A percentile compares a stretch with the other conserved stretches of the same genome.
These are phyloP conservation scores for Balamuthia mandrillaris DNA, from an alignment of 208 protist genomes.

Conservation along the genomic window DNA sequence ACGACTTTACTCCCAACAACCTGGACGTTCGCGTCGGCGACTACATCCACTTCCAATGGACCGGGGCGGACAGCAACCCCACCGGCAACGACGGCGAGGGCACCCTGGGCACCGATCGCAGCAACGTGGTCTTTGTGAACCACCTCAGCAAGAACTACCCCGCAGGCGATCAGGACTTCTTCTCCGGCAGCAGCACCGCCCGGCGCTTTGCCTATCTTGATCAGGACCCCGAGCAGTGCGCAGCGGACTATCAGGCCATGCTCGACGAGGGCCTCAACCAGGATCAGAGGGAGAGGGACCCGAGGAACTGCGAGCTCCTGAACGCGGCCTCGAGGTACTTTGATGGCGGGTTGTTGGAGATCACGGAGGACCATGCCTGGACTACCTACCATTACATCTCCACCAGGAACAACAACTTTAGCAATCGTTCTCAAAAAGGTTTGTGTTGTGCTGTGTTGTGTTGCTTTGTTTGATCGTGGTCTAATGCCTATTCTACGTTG, in stretches of 20 bases:
- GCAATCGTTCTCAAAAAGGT: constrained; percentile 73
- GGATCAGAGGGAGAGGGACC: constrained; percentile 38
- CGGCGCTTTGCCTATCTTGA: neutral
- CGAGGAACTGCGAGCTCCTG: constrained; percentile 56
- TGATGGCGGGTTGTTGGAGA: constrained; percentile 43
- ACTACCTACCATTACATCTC: constrained; percentile 68
- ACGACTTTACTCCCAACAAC: constrained; percentile 70
- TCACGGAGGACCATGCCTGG: neutral
- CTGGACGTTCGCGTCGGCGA: constrained; percentile 63
- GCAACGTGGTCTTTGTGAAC: constrained; percentile 70
- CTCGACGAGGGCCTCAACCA: constrained; percentile 20
- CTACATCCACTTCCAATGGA: constrained; percentile 80
- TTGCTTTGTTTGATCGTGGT: too few species aligned
- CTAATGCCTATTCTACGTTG: too few species aligned
- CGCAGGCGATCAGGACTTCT: neutral
- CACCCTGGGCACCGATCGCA: constrained; percentile 58
- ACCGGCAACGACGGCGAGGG: constrained; percentile 67
- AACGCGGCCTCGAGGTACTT: constrained; percentile 60
- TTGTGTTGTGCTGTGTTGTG: too few species aligned
- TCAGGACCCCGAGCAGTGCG: constrained; percentile 37
- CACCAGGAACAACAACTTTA: constrained; percentile 80
- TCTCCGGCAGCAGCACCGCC: neutral
- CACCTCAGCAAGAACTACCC: neutral
- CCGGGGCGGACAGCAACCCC: constrained; percentile 70
- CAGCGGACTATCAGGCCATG: too few species aligned